Percentiles rank a stretch among this genome's conserved stretches.
These are phyloP conservation scores for Spergularia azorica DNA, from an alignment of 179 eudicot species.

Conservation along the genomic window DNA sequence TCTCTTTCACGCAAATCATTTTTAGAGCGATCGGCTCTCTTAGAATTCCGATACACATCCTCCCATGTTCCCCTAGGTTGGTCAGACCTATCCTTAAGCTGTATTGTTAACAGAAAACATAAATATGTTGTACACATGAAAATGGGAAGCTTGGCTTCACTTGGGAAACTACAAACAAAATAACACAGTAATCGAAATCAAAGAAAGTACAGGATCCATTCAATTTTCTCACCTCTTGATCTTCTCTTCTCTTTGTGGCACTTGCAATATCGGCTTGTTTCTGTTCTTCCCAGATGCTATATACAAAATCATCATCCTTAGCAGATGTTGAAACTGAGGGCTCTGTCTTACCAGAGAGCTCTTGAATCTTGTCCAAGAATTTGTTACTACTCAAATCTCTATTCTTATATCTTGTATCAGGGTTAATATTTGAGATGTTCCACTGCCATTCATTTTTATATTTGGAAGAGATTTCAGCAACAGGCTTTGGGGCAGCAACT, in stretches of 20 bases:
- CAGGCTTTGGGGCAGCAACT: slow-evolving; percentile 57
- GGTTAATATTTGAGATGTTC: slow-evolving; percentile 48
- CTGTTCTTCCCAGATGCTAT: slow-evolving; percentile 77
- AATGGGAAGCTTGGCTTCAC: neutral
- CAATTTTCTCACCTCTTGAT: slow-evolving; percentile 60
- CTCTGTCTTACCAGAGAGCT: slow-evolving; percentile 38
- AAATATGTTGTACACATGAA: neutral
- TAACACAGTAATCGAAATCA: neutral
- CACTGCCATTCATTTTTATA: slow-evolving; percentile 74
- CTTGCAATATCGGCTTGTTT: slow-evolving; percentile 42
- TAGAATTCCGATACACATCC: slow-evolving; percentile 75
- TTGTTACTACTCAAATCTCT: slow-evolving; percentile 34
- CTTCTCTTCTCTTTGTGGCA: slow-evolving; percentile 70
- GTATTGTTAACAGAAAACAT: slow-evolving; percentile 30
- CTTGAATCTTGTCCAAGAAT: slow-evolving; percentile 55
- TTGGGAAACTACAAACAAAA: neutral
- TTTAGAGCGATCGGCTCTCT: slow-evolving; percentile 66
- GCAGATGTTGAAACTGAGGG: slow-evolving; percentile 28
- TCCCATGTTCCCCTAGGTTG: slow-evolving; percentile 87
- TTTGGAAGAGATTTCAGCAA: slow-evolving; percentile 48
- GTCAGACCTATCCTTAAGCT: slow-evolving; percentile 94
- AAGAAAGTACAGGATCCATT: neutral
- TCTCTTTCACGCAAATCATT: slow-evolving; percentile 82
- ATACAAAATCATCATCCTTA: slow-evolving; percentile 48
- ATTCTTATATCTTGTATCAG: slow-evolving; percentile 29